These are phyloP conservation scores for Sphagnum fallax DNA, from an alignment of 228 moss, liverwort and hornwort species.

Conservation along the genomic window DNA sequence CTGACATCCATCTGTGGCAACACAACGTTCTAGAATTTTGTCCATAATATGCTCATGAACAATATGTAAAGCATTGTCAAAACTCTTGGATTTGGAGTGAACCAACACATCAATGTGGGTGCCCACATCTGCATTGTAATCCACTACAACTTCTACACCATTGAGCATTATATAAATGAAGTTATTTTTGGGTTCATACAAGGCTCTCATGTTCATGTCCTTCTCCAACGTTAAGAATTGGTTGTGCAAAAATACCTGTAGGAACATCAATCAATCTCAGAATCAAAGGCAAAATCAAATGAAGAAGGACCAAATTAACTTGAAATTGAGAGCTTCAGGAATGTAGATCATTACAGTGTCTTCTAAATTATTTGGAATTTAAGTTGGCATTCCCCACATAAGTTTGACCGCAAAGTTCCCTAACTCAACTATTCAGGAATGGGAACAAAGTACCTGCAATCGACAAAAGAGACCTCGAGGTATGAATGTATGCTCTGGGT, in stretches of 20 bases:
- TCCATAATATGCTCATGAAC: not conserved
- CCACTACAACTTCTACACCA: not conserved
- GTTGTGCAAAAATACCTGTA: not conserved
- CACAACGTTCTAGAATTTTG: not conserved
- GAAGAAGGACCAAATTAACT: not conserved
- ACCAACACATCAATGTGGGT: no score
- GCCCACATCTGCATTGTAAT: not conserved
- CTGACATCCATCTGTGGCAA: not conserved
- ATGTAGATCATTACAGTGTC: not conserved
- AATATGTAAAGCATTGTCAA: no score
- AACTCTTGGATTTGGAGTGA: no score
- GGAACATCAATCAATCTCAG: not conserved
- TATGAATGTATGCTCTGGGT: not conserved
- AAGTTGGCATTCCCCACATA: no score
- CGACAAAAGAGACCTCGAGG: not conserved
- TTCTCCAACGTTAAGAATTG: not conserved
- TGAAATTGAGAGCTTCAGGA: not conserved
- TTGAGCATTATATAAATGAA: not conserved
- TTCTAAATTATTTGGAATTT: not conserved
- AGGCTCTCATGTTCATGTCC: no score
- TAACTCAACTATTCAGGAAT: no score
- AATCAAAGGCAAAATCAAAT: not conserved
- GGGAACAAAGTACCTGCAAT: not conserved
- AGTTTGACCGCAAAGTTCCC: no score
- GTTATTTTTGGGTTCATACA: not conserved